Conservation (phyloP, 768 basidiomycete species). For the Cystobasidium tubakii region DNA sequence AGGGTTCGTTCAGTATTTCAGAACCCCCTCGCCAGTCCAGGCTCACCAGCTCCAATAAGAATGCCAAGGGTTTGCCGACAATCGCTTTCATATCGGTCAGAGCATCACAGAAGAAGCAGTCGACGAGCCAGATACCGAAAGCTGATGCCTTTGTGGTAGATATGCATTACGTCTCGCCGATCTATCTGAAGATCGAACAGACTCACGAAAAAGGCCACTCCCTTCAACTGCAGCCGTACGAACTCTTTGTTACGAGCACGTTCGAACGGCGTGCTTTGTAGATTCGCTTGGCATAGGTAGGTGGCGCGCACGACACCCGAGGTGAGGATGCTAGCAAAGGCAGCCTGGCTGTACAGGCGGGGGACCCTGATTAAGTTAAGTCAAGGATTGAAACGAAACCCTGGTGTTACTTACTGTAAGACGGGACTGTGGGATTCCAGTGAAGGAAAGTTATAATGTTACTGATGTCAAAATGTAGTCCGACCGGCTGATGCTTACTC, state of each 20-base stretch:
- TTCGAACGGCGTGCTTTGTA: conserved; percentile 25
- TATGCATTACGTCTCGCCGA: neutral
- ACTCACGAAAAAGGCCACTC: conserved; percentile 20
- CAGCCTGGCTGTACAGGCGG: conserved; percentile 1
- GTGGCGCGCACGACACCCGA: neutral
- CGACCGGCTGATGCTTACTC: too few species aligned
- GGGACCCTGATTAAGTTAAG: neutral
- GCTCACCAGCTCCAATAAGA: conserved; percentile 25
- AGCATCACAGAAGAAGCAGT: conserved; percentile 22
- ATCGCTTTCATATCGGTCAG: neutral
- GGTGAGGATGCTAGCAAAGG: conserved; percentile 23
- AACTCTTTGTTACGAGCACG: conserved; percentile 16
- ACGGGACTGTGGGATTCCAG: conserved; percentile 12
- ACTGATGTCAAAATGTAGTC: too few species aligned
- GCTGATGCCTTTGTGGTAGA: neutral
- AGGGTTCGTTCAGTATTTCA: neutral
- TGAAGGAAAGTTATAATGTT: neutral
- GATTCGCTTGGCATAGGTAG: conserved; percentile 21
- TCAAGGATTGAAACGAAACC: neutral
- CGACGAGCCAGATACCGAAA: conserved; percentile 31
- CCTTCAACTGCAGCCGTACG: neutral
- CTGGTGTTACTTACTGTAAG: conserved; percentile 3
- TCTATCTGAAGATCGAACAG: neutral
- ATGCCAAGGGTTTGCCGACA: conserved; percentile 21
- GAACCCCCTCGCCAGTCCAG: neutral